phyloP scores from a whole-genome alignment of 805 yeast genomes.

The Myxozyma kluyveri region DNA sequence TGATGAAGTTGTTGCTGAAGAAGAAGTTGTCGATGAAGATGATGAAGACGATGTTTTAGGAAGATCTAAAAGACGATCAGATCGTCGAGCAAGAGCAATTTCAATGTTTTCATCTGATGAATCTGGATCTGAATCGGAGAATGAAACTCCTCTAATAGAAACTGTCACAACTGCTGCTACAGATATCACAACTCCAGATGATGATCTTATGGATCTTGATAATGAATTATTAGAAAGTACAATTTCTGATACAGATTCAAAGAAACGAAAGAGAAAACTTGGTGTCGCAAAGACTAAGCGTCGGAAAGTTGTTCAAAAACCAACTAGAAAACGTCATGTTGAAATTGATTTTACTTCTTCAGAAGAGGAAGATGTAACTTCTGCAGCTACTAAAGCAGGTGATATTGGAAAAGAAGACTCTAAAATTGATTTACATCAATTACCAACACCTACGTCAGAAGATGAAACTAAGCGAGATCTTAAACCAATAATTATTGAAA shows the following conservation, averaged over 20 bases:
- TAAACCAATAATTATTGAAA: not conserved
- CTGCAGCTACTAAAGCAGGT: constrained; percentile 8
- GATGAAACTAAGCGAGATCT: constrained; percentile 6
- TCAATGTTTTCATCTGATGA: not conserved
- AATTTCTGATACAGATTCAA: not conserved
- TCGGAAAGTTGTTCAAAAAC: not conserved
- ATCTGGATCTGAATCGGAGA: not conserved
- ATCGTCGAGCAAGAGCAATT: not conserved
- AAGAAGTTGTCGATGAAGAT: constrained; percentile 1
- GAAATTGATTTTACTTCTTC: constrained; percentile 26
- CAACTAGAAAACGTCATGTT: constrained; percentile 1
- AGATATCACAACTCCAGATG: not conserved
- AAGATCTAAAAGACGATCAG: too few species aligned
- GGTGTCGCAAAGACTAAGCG: not conserved
- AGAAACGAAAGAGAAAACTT: constrained; percentile 13
- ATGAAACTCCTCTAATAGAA: not conserved
- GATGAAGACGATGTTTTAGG: constrained; percentile 10
- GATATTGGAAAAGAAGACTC: not conserved
- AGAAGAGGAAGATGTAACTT: constrained; percentile 33
- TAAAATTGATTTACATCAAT: constrained; percentile 7
- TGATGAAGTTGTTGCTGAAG: constrained; percentile 31
- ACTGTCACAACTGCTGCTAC: not conserved
- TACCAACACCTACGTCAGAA: constrained; percentile 21
- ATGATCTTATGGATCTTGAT: constrained; percentile 9
- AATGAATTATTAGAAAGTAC: constrained; percentile 1